phyloP scores from a whole-genome alignment of 495 filamentous ascomycete genomes.

The Articulospora tetracladia region DNA sequence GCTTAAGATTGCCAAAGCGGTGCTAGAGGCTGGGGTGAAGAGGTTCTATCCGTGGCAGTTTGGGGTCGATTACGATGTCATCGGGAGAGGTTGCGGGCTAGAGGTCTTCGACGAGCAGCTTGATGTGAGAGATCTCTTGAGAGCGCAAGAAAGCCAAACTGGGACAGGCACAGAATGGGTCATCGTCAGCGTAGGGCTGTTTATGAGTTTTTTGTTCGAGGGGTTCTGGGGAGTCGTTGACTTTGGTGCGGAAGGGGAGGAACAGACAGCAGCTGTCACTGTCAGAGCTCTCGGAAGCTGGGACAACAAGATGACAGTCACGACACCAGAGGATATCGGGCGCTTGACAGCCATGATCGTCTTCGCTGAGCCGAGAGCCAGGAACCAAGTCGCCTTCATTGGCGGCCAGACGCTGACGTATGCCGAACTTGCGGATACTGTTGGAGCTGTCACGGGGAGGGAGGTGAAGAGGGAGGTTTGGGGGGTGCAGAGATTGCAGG shows the following conservation, averaged over 20 bases:
- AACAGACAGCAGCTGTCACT: constrained; percentile 6
- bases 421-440: constrained; percentile 41
- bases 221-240: constrained; percentile 52
- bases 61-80: constrained; percentile 59
- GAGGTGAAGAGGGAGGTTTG: constrained; percentile 42
- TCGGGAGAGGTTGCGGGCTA: constrained; percentile 49
- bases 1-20: constrained; percentile 45
- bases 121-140: constrained; percentile 48
- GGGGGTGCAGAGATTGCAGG: constrained; percentile 34
- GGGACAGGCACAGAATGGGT: constrained; percentile 44
- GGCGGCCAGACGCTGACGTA: constrained; percentile 59
- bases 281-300: constrained; percentile 52
- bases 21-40: constrained; percentile 38
- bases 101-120: constrained; percentile 62
- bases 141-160: no score
- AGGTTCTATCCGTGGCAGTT: constrained; percentile 64
- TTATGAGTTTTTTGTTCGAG: constrained; percentile 61
- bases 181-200: constrained; percentile 60
- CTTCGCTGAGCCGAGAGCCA: constrained; percentile 27
- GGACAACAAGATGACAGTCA: constrained; percentile 54
- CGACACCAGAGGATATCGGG: constrained; percentile 57
- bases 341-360: constrained; percentile 48
- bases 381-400: constrained; percentile 41
- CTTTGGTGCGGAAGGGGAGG: background rate
- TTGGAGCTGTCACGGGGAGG: constrained; percentile 38